Evolutionary conservation across 2,329 filamentous ascomycete genomes (phyloP).

Genomic region (Chrysosporium keratinophilum): DNA sequence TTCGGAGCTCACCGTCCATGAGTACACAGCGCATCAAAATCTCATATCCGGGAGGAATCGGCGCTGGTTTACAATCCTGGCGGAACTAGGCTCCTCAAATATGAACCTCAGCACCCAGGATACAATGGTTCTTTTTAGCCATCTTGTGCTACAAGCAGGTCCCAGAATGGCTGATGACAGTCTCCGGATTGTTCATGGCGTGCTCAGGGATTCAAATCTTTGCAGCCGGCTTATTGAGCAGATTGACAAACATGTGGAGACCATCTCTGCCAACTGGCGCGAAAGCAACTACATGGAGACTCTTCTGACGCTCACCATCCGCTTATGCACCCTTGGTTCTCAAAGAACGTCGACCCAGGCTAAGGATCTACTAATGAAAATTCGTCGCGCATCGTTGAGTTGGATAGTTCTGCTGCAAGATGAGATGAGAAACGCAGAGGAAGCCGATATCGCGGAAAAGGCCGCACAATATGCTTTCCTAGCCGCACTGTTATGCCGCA

Average conservation of each 20-base stretch:
- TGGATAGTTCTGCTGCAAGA: conserved; percentile 44
- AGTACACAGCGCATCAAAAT: conserved; percentile 39
- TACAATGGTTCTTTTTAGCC: conserved; percentile 41
- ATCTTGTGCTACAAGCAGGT: conserved; percentile 47
- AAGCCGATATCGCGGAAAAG: conserved; percentile 32
- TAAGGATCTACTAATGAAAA: conserved; percentile 31
- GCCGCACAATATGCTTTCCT: conserved; percentile 21
- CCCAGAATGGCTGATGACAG: conserved; percentile 29
- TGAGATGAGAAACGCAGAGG: conserved; percentile 35
- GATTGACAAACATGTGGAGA: conserved; percentile 37
- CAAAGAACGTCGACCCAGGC: conserved; percentile 13
- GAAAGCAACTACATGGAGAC: conserved; percentile 50
- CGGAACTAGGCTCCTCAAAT: conserved; percentile 43
- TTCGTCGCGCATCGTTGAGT: conserved; percentile 35
- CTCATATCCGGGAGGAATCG: conserved; percentile 36
- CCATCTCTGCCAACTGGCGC: conserved; percentile 47
- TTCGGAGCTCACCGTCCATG: conserved; percentile 35
- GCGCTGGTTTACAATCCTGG: conserved; percentile 41
- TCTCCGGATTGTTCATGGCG: conserved; percentile 40
- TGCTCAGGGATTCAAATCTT: conserved; percentile 44
- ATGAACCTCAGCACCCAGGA: conserved; percentile 51
- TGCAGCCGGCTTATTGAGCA: conserved; percentile 41
- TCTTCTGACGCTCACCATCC: conserved; percentile 43
- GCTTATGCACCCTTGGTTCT: conserved; percentile 27
- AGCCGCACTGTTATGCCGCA: conserved; percentile 15